A percentile compares a stretch with the other conserved stretches of the same genome.
Evolutionary conservation across 208 protist genomes (phyloP).

Genomic region (Balamuthia mandrillaris): DNA sequence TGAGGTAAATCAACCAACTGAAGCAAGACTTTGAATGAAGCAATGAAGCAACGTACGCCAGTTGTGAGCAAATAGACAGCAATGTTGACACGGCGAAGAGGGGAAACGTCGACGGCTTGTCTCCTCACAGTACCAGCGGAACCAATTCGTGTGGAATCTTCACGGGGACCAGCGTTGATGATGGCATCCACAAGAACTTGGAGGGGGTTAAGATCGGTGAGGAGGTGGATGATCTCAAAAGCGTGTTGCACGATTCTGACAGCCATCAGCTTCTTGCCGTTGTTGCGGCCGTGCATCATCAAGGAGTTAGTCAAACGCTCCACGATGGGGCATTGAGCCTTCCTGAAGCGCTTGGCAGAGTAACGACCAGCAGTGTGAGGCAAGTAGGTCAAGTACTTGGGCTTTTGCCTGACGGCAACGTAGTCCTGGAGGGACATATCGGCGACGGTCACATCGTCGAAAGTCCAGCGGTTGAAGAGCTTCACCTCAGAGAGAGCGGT

Average conservation of each 20-base stretch:
- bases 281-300: slow-evolving; percentile 99
- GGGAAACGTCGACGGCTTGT: slow-evolving; percentile 99
- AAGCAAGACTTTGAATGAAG: not conserved
- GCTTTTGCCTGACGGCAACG: slow-evolving; percentile 88
- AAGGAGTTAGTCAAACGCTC: slow-evolving; percentile 92
- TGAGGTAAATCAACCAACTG: not conserved
- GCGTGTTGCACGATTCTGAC: slow-evolving; percentile 96
- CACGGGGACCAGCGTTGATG: slow-evolving; percentile 96
- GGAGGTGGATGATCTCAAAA: slow-evolving; percentile 98
- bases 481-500: slow-evolving; percentile 37
- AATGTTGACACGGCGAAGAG: slow-evolving; percentile 98
- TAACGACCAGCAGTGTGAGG: slow-evolving; percentile 98
- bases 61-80: slow-evolving; percentile 95
- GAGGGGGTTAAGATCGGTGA: slow-evolving; percentile 98
- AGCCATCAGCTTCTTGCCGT: slow-evolving; percentile 99
- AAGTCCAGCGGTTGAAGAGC: slow-evolving; percentile 53
- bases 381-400: slow-evolving; percentile 83
- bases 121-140: slow-evolving; percentile 97
- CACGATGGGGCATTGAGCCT: slow-evolving; percentile 93
- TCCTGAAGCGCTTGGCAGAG: slow-evolving; percentile 97
- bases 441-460: slow-evolving; percentile 66
- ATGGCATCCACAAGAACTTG: slow-evolving; percentile 96
- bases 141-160: slow-evolving; percentile 99
- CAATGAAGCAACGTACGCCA: slow-evolving; percentile 74
- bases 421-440: slow-evolving; percentile 89